Evolutionary conservation across 169 alveolate genomes (phyloP).

Genomic region (Blepharisma undulans): DNA sequence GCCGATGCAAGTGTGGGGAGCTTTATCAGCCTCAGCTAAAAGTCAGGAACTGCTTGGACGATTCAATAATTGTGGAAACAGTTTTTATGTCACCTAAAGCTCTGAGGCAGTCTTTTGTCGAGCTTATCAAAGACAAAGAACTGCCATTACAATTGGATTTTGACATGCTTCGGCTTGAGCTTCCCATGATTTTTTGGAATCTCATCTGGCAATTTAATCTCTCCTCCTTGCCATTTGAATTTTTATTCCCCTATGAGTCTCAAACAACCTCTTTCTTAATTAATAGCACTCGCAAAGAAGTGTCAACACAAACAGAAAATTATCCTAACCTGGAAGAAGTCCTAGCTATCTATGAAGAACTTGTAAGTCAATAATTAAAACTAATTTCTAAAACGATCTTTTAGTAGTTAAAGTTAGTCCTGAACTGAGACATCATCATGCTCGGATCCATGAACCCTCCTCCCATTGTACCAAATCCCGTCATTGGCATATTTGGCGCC

Average conservation of each 20-base stretch:
- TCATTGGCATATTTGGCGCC: conserved; percentile 14
- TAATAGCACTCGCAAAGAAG: background rate
- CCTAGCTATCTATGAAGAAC: background rate
- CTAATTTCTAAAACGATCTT: background rate
- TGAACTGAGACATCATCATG: background rate
- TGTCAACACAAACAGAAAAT: background rate
- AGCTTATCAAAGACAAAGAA: conserved; percentile 28
- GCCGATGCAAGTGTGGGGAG: background rate
- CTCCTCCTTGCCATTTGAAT: conserved; percentile 71
- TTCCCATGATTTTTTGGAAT: conserved; percentile 74
- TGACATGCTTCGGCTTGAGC: conserved; percentile 51
- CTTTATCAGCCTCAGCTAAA: background rate
- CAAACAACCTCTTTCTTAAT: background rate
- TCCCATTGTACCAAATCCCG: conserved; percentile 8
- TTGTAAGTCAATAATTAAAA: background rate
- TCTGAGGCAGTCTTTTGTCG: conserved; percentile 35
- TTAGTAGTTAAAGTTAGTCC: background rate
- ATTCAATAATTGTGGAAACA: conserved; percentile 43
- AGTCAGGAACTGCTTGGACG: background rate
- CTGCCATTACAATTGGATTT: conserved; percentile 51
- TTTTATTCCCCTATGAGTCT: conserved; percentile 72
- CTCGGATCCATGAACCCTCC: background rate
- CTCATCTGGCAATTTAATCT: conserved; percentile 65
- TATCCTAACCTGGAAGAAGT: background rate
- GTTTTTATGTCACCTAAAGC: conserved; percentile 36